Evolutionary conservation across 2,329 filamentous ascomycete genomes (phyloP).

Genomic region (Stenocarpella maydis): DNA sequence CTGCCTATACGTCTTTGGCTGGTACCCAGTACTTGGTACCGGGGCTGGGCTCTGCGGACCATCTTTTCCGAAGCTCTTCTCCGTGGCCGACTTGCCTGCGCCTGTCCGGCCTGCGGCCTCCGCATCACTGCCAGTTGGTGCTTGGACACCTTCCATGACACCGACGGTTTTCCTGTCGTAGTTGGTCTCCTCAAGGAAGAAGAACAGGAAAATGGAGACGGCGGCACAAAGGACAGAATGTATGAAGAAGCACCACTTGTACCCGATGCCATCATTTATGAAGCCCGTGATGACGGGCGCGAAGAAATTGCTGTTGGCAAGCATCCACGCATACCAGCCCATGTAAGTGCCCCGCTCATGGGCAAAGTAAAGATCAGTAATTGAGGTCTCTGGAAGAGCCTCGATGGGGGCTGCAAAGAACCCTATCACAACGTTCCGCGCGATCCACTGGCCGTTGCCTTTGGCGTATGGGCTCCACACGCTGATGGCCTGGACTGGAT

Average conservation of each 20-base stretch:
- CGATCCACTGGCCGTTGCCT: slow-evolving; percentile 48
- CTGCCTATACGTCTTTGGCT: slow-evolving; percentile 48
- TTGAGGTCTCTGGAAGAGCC: slow-evolving; percentile 49
- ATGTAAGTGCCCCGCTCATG: slow-evolving; percentile 43
- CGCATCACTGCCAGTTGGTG: slow-evolving; percentile 2
- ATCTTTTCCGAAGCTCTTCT: background rate
- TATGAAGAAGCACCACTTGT: slow-evolving; percentile 45
- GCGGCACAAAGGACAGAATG: slow-evolving; percentile 42
- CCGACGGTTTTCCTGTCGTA: slow-evolving; percentile 47
- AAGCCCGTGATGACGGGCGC: slow-evolving; percentile 47
- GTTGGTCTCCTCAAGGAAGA: slow-evolving; percentile 62
- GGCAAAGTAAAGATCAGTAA: slow-evolving; percentile 48
- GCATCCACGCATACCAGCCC: slow-evolving; percentile 42
- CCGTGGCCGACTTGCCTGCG: slow-evolving; percentile 6
- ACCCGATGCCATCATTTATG: slow-evolving; percentile 44
- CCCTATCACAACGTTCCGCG: slow-evolving; percentile 46
- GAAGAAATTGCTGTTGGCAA: slow-evolving; percentile 43
- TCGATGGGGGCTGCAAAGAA: slow-evolving; percentile 52
- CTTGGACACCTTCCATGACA: slow-evolving; percentile 28
- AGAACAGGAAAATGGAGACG: slow-evolving; percentile 48
- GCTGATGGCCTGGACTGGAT: slow-evolving; percentile 26
- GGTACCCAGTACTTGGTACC: slow-evolving; percentile 34
- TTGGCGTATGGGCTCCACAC: slow-evolving; percentile 37
- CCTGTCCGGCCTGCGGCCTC: slow-evolving; percentile 9
- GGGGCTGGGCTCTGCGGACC: background rate